A percentile compares a stretch with the other conserved stretches of the same genome.
Conservation (phyloP, 1,139 yeast genomes). For the Nakaseomyces glabratus region DNA sequence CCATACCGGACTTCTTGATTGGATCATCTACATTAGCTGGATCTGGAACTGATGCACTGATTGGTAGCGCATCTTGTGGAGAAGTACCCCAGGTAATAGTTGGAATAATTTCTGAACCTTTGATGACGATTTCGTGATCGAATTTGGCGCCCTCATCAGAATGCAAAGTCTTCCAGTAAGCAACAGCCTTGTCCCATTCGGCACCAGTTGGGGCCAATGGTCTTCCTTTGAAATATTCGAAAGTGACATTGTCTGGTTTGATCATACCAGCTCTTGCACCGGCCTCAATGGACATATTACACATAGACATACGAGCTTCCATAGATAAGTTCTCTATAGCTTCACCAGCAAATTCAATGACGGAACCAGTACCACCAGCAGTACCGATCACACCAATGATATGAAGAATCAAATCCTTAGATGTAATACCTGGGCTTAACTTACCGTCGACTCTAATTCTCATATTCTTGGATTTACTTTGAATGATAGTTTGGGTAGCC, state of each 20-base stretch:
- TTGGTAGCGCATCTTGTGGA: constrained; percentile 97
- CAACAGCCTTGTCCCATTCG: constrained; percentile 90
- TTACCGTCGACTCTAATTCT: constrained; percentile 78
- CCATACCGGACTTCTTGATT: constrained; percentile 72
- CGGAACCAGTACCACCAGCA: constrained; percentile 98
- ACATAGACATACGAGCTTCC: constrained; percentile 99
- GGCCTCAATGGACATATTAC: constrained; percentile 97
- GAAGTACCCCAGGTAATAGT: constrained; percentile 99
- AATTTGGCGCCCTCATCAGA: constrained; percentile 85
- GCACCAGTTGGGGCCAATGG: constrained; percentile 90
- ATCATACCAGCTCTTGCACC: constrained; percentile 99
- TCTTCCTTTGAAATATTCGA: constrained; percentile 80
- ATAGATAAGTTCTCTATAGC: constrained; percentile 82
- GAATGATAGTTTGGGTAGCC: constrained; percentile 94
- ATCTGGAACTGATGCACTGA: constrained; percentile 82
- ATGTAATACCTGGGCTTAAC: constrained; percentile 78
- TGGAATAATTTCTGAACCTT: constrained; percentile 81
- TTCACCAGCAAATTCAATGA: constrained; percentile 92
- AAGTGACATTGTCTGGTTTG: constrained; percentile 84
- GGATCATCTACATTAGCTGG: constrained; percentile 69
- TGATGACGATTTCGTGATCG: constrained; percentile 72
- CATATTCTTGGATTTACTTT: constrained; percentile 93
- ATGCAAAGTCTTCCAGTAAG: constrained; percentile 81
- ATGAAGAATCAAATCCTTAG: constrained; percentile 88
- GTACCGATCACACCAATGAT: constrained; percentile 96